Conservation (phyloP, 805 yeast genomes). For the Pichia membranifaciens region DNA sequence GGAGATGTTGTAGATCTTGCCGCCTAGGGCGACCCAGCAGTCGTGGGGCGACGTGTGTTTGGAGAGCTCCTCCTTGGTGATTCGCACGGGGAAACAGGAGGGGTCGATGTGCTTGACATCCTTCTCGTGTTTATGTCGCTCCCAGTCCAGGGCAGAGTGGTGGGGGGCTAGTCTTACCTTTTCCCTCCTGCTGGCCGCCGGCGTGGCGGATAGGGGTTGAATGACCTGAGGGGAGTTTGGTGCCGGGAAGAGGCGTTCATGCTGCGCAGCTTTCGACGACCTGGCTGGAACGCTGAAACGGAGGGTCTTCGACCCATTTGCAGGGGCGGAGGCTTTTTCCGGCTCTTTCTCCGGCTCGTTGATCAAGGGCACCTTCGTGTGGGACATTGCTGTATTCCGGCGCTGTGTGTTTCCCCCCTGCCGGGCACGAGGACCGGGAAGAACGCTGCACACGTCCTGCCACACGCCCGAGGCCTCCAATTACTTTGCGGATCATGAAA, state of each 20-base stretch:
- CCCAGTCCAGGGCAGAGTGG: slow-evolving; percentile 87
- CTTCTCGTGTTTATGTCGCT: slow-evolving; percentile 43
- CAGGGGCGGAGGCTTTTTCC: too few relatives aligned
- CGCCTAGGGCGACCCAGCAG: slow-evolving; percentile 79
- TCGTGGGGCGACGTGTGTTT: slow-evolving; percentile 56
- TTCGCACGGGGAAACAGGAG: slow-evolving; percentile 44
- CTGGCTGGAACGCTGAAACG: too few relatives aligned
- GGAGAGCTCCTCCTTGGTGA: slow-evolving; percentile 46
- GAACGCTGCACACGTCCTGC: too few relatives aligned
- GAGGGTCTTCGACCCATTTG: too few relatives aligned
- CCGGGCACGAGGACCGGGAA: too few relatives aligned
- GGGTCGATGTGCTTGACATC: slow-evolving; percentile 50
- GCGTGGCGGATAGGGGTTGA: slow-evolving; percentile 12
- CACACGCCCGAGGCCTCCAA: too few relatives aligned
- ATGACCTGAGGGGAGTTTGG: slow-evolving; percentile 18
- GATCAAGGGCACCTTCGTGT: neutral
- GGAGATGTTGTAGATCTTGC: slow-evolving; percentile 82
- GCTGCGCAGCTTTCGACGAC: neutral
- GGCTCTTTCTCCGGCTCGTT: too few relatives aligned
- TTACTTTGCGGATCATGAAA: too few relatives aligned
- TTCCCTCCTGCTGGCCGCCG: slow-evolving; percentile 25
- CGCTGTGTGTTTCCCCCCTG: too few relatives aligned
- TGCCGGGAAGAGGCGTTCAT: slow-evolving; percentile 13
- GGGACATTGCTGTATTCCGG: too few relatives aligned
- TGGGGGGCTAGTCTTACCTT: slow-evolving; percentile 72